Percentiles rank a stretch among this genome's conserved stretches.
Evolutionary conservation across 2,329 filamentous ascomycete genomes (phyloP).

Genomic region (Chaetomiaceae sp.): DNA sequence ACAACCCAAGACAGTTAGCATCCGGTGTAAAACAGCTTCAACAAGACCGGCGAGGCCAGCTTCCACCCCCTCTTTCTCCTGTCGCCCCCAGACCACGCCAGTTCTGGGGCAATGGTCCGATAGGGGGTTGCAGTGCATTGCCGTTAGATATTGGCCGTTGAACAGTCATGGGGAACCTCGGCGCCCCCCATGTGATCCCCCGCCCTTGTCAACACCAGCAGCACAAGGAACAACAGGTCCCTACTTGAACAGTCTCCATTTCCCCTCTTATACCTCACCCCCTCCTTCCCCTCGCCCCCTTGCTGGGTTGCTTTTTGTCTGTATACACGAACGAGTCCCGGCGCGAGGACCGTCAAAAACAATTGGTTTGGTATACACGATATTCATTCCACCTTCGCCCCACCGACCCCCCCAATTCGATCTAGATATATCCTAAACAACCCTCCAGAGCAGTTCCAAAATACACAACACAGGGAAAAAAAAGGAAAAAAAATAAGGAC

Average conservation of each 20-base stretch:
- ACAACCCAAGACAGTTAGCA: too few relatives aligned
- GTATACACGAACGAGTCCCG: conserved; percentile 10
- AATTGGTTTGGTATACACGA: conserved; percentile 5
- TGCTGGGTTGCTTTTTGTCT: conserved; percentile 1
- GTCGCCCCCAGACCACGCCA: too few relatives aligned
- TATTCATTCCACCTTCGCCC: background rate
- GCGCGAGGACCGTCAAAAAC: background rate
- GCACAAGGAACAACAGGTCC: background rate
- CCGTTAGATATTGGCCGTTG: too few relatives aligned
- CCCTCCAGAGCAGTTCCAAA: background rate
- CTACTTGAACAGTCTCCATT: conserved; percentile 2
- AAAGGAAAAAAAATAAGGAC: background rate
- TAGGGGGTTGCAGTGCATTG: background rate
- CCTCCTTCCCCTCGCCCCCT: background rate
- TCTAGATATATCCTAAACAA: conserved; percentile 3
- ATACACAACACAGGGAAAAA: conserved; percentile 3
- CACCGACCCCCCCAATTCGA: background rate
- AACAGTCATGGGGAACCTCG: too few relatives aligned
- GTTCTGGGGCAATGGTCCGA: background rate
- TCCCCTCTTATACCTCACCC: background rate
- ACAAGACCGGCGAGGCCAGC: too few relatives aligned
- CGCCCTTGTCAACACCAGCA: background rate
- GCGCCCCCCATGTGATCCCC: background rate
- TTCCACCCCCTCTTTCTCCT: too few relatives aligned
- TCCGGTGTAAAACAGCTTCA: too few relatives aligned